These are phyloP conservation scores for Lasiodiplodia sp. DNA, from an alignment of 2,329 filamentous ascomycete species.

Conservation along the genomic window DNA sequence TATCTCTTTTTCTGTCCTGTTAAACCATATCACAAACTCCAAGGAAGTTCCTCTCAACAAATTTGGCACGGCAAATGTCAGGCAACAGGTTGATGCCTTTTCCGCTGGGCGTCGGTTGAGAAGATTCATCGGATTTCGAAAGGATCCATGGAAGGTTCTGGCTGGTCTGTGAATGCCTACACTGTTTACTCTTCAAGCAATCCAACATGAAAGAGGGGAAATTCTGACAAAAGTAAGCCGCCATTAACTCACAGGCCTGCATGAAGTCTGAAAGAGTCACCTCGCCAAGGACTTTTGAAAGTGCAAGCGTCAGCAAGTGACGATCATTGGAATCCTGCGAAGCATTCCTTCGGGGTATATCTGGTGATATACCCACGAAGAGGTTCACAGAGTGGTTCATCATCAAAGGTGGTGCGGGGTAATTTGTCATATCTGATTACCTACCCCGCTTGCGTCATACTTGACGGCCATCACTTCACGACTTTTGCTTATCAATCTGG, in stretches of 20 bases:
- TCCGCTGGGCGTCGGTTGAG: too few relatives aligned
- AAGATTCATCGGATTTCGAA: too few relatives aligned
- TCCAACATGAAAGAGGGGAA: too few relatives aligned
- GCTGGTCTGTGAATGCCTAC: too few relatives aligned
- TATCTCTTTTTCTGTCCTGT: too few relatives aligned
- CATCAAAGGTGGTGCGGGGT: background rate
- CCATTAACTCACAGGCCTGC: background rate
- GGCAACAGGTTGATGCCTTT: too few relatives aligned
- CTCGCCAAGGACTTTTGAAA: background rate
- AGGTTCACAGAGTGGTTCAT: background rate
- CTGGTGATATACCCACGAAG: background rate
- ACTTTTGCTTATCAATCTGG: conserved; percentile 22
- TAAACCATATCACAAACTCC: too few relatives aligned
- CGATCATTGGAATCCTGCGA: background rate
- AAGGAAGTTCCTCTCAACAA: too few relatives aligned
- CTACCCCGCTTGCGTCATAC: conserved; percentile 21
- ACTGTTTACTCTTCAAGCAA: too few relatives aligned
- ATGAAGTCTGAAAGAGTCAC: background rate
- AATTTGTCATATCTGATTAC: background rate
- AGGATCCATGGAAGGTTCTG: too few relatives aligned
- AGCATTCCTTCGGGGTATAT: background rate
- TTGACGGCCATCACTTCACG: conserved; percentile 17
- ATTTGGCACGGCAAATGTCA: too few relatives aligned
- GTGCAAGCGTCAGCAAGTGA: background rate
- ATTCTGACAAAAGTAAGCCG: background rate